Evolutionary conservation across 169 alveolate genomes (phyloP).

Genomic region (Plasmodium billcollinsi): DNA sequence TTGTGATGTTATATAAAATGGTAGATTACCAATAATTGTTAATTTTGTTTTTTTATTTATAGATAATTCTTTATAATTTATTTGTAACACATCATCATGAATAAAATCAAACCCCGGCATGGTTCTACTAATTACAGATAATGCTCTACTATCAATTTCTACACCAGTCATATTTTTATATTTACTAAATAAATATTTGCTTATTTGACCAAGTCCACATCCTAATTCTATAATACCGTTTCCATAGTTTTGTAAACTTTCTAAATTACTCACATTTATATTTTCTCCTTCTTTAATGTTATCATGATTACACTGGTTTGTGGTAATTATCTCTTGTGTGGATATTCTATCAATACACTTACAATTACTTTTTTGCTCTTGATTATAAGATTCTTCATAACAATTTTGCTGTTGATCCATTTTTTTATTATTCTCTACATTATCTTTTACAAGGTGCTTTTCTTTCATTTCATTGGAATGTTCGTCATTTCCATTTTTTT

Average conservation of each 20-base stretch:
- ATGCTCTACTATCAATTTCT: slow-evolving; percentile 89
- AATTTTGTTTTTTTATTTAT: slow-evolving; percentile 78
- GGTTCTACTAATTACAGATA: slow-evolving; percentile 85
- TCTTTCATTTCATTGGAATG: background rate
- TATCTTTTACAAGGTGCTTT: background rate
- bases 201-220: slow-evolving; percentile 89
- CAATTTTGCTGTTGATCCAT: background rate
- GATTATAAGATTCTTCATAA: background rate
- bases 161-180: slow-evolving; percentile 87
- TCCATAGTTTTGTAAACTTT: slow-evolving; percentile 65
- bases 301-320: background rate
- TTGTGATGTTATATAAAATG: slow-evolving; percentile 89
- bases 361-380: background rate
- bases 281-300: background rate
- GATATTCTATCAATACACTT: background rate
- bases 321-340: background rate
- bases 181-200: slow-evolving; percentile 81
- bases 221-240: slow-evolving; percentile 88
- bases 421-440: background rate
- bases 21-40: slow-evolving; percentile 88
- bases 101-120: slow-evolving; percentile 87
- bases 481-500: background rate
- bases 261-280: background rate
- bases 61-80: slow-evolving; percentile 84
- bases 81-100: slow-evolving; percentile 90